Evolutionary conservation across 768 basidiomycete genomes (phyloP), one percentile per base, ranked within the genome.

Genomic region (Mycena chlorophos): DNA sequence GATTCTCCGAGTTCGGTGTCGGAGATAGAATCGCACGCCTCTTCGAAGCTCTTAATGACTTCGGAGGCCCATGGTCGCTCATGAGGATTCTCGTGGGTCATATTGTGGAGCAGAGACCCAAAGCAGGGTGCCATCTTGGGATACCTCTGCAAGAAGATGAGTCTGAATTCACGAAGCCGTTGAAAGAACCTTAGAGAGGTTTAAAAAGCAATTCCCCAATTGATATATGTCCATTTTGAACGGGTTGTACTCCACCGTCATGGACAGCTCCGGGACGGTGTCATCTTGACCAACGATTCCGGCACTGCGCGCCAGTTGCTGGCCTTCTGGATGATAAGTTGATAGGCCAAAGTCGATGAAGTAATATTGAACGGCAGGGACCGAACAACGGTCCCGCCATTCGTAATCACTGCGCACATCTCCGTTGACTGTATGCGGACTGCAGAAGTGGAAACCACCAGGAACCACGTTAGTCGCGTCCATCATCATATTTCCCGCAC

Each of bases 191-290:
- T 22, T 42, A 5, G 40, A 42, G 13, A 16, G 40, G 8, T 6
- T 19, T 12, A 42, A 5, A 31, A 50, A 50, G 10, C 57, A 52
- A 16, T 52, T 57, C 3, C 71, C 68, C 0, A 72, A 38, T 30
- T 67, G 65, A 40, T 64, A 71, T 1, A 71, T 48, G 58, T 71
- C 71, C 2, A 68, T 51, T 17, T 63, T 64, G 56, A 69, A 73
- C 0, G 69, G 66, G 52, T 72, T 62, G 31, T 68, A 71, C 1
- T 65, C 64, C 1, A 60, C 48, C 13, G 50, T 49, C 2, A 47
- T 20, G 4, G 63, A 64, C 13, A 67, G 54, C 49, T 70, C 69
- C 1, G 71, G 69, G 10, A 64, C 64, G 16, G 55, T 50, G 13
- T 40, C 38, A 22, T 63, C 65, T 48, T 69, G 68, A 3, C 68